Conservation (phyloP, 768 basidiomycete species). For the Pleurotus tuoliensis region DNA sequence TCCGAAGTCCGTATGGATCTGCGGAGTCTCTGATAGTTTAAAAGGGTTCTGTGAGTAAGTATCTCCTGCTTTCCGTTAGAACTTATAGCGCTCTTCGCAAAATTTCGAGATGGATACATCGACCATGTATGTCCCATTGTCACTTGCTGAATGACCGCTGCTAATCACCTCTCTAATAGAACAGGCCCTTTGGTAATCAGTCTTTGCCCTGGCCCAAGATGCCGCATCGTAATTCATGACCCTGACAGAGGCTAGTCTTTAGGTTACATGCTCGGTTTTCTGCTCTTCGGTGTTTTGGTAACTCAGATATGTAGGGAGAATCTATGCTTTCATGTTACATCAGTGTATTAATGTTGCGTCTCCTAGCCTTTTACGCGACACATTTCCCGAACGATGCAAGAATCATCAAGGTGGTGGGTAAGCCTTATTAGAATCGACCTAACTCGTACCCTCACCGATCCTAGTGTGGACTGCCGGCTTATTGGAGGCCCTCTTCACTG, state of each 20-base stretch:
- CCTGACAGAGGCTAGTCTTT: background rate
- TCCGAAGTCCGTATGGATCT: too few species aligned
- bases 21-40: too few species aligned
- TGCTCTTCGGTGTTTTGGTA: background rate
- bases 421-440: background rate
- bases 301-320: background rate
- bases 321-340: background rate
- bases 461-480: background rate
- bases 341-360: background rate
- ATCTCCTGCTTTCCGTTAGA: too few species aligned
- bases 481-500: conserved; percentile 13
- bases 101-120: background rate
- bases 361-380: background rate
- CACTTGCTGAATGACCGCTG: background rate
- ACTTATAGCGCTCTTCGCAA: too few species aligned
- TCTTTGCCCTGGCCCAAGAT: background rate
- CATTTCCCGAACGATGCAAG: background rate
- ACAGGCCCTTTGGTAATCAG: background rate
- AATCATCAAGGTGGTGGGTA: background rate
- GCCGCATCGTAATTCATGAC: background rate
- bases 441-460: background rate
- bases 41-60: too few species aligned
- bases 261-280: background rate
- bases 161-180: background rate
- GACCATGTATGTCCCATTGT: background rate